A percentile compares a stretch with the other conserved stretches of the same genome.
Evolutionary conservation across 2,329 filamentous ascomycete species (phyloP).

Genomic region (Atkinsonella hypoxylon): DNA sequence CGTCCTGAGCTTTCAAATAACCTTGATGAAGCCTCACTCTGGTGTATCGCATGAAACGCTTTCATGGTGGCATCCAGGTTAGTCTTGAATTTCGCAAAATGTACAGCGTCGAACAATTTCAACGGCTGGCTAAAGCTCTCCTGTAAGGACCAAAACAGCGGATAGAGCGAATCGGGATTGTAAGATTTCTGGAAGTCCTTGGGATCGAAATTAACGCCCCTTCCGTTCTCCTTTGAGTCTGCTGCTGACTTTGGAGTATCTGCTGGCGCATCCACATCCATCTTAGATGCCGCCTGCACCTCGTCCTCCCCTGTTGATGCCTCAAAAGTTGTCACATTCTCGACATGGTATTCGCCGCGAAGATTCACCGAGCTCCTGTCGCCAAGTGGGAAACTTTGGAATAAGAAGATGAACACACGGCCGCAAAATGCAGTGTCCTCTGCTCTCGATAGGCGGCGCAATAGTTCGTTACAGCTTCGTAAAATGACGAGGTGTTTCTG

Average conservation of each 20-base stretch:
- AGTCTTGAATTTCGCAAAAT: slow-evolving; percentile 71
- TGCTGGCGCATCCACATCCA: slow-evolving; percentile 52
- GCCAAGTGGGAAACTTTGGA: slow-evolving; percentile 91
- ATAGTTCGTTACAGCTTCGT: slow-evolving; percentile 87
- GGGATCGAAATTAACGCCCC: slow-evolving; percentile 28
- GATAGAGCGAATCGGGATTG: slow-evolving; percentile 66
- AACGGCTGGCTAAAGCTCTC: slow-evolving; percentile 85
- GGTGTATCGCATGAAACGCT: slow-evolving; percentile 40
- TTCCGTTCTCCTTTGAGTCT: slow-evolving; percentile 14
- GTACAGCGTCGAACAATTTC: slow-evolving; percentile 58
- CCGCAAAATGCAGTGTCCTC: slow-evolving; percentile 97
- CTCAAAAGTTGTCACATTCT: slow-evolving; percentile 82
- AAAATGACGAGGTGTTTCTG: slow-evolving; percentile 82
- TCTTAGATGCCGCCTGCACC: slow-evolving; percentile 22
- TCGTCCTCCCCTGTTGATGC: slow-evolving; percentile 23
- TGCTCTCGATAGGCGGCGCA: slow-evolving; percentile 86
- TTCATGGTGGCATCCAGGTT: slow-evolving; percentile 56
- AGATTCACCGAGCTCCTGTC: slow-evolving; percentile 97
- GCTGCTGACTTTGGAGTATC: slow-evolving; percentile 18
- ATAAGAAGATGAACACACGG: slow-evolving; percentile 95
- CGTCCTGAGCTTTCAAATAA: slow-evolving; percentile 50
- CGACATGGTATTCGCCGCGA: slow-evolving; percentile 86
- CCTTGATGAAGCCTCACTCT: slow-evolving; percentile 38
- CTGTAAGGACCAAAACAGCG: slow-evolving; percentile 89
- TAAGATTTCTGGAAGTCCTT: slow-evolving; percentile 41